phyloP scores from a whole-genome alignment of 2,329 filamentous ascomycete genomes.

The Leptographium flavum region DNA sequence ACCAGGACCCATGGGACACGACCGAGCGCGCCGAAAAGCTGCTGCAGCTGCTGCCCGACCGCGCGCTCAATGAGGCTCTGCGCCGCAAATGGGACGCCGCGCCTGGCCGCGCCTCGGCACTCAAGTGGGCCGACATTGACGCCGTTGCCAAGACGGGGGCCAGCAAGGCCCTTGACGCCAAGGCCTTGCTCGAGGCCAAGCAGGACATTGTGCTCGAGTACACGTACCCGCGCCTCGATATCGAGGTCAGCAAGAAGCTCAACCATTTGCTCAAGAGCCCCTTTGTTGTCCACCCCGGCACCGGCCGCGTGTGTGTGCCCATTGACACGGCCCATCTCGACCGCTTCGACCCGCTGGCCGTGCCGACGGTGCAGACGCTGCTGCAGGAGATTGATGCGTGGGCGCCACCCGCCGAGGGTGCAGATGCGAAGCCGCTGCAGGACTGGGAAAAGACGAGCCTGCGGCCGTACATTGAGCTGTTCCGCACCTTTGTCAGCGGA shows the following conservation, averaged over 20 bases:
- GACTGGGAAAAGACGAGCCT: conserved; percentile 98
- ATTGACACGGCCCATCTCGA: conserved; percentile 66
- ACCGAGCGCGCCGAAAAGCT: conserved; percentile 61
- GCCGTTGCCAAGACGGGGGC: conserved; percentile 63
- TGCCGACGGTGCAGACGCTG: conserved; percentile 79
- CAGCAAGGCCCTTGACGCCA: conserved; percentile 56
- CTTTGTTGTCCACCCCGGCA: conserved; percentile 92
- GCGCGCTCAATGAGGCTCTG: conserved; percentile 59
- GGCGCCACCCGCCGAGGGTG: conserved; percentile 20
- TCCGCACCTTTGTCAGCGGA: conserved; percentile 63
- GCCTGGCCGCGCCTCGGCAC: conserved; percentile 58
- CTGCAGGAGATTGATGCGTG: conserved; percentile 78
- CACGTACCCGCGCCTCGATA: conserved; percentile 92
- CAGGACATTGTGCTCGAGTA: conserved; percentile 95
- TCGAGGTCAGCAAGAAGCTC: conserved; percentile 92
- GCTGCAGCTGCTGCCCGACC: conserved; percentile 73
- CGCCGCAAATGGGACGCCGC: conserved; percentile 83
- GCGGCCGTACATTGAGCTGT: conserved; percentile 84
- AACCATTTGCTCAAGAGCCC: conserved; percentile 97
- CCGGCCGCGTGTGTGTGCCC: conserved; percentile 86
- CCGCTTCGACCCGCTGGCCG: conserved; percentile 70
- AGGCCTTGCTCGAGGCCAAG: conserved; percentile 71
- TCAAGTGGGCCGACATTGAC: conserved; percentile 94
- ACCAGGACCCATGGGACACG: conserved; percentile 74
- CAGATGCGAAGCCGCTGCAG: conserved; percentile 31